Conservation (phyloP, 169 alveolate species). For the Eimeria mitis region DNA sequence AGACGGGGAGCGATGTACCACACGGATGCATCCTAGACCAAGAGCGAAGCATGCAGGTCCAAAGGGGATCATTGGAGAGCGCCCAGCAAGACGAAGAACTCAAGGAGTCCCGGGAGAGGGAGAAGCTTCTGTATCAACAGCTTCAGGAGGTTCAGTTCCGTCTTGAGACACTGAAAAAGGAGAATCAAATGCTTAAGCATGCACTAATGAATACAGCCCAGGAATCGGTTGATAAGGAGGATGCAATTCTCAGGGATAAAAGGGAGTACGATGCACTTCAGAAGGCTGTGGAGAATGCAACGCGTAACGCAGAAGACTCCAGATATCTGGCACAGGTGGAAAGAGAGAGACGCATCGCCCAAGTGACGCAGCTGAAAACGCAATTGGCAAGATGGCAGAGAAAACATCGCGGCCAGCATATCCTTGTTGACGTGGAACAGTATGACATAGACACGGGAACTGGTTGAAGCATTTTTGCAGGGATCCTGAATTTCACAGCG, state of each 20-base stretch:
- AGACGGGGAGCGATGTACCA: neutral
- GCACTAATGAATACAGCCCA: slow-evolving; percentile 54
- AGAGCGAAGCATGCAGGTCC: neutral
- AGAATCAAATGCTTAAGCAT: slow-evolving; percentile 30
- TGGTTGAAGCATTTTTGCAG: neutral
- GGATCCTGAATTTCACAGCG: neutral
- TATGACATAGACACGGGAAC: neutral
- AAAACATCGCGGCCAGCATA: neutral
- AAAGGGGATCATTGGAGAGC: neutral
- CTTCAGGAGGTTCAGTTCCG: slow-evolving; percentile 26
- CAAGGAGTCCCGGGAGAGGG: slow-evolving; percentile 23
- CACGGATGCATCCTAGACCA: neutral
- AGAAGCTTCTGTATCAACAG: slow-evolving; percentile 32
- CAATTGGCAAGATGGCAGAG: slow-evolving; percentile 4
- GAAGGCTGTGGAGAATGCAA: slow-evolving; percentile 3
- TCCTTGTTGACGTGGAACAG: neutral
- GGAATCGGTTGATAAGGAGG: slow-evolving; percentile 47
- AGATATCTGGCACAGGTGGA: slow-evolving; percentile 47
- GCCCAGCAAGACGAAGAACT: neutral
- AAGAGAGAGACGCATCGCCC: slow-evolving; percentile 63
- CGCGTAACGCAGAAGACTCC: slow-evolving; percentile 29
- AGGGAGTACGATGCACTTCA: slow-evolving; percentile 7
- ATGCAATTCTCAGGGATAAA: neutral
- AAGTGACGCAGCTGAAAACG: slow-evolving; percentile 34
- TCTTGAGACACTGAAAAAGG: slow-evolving; percentile 15